These are phyloP conservation scores for Penicillium glabrum DNA, from an alignment of 2,329 filamentous ascomycete species.

Conservation along the genomic window DNA sequence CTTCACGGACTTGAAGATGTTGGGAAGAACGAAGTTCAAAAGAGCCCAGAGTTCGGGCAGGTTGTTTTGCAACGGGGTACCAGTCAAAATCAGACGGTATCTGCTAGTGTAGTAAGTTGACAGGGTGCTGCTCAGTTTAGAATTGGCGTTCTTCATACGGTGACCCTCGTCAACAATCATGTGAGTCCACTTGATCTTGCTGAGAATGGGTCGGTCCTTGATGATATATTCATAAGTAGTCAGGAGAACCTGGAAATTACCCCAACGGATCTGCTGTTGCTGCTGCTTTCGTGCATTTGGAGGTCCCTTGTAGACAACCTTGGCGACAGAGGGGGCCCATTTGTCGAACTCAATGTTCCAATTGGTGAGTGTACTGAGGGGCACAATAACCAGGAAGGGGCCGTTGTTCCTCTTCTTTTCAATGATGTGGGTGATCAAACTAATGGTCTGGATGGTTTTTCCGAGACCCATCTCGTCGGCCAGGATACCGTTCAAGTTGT, in stretches of 20 bases:
- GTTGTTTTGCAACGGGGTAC: constrained; percentile 97
- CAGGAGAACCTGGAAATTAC: constrained; percentile 91
- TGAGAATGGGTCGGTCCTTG: constrained; percentile 91
- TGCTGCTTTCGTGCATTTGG: constrained; percentile 84
- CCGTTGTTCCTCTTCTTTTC: constrained; percentile 90
- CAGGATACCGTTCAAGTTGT: constrained; percentile 97
- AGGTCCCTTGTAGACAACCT: constrained; percentile 95
- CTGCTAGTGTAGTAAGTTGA: constrained; percentile 93
- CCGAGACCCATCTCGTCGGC: constrained; percentile 99
- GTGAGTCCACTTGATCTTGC: constrained; percentile 99
- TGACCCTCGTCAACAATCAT: constrained; percentile 99
- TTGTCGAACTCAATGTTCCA: constrained; percentile 99
- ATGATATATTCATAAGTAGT: constrained; percentile 99
- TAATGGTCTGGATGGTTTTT: constrained; percentile 99
- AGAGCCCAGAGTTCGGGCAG: constrained; percentile 94
- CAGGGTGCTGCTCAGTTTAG: constrained; percentile 92
- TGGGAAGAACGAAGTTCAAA: constrained; percentile 96
- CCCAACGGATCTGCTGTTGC: constrained; percentile 90
- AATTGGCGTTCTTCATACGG: constrained; percentile 98
- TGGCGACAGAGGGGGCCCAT: constrained; percentile 85
- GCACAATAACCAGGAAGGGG: constrained; percentile 94
- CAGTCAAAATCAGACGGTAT: constrained; percentile 94
- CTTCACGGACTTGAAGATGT: constrained; percentile 98
- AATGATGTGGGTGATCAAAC: constrained; percentile 93
- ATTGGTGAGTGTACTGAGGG: constrained; percentile 94